These are phyloP conservation scores for Phytophthora sp. DNA, from an alignment of 352 stramenopile species.

Conservation along the genomic window DNA sequence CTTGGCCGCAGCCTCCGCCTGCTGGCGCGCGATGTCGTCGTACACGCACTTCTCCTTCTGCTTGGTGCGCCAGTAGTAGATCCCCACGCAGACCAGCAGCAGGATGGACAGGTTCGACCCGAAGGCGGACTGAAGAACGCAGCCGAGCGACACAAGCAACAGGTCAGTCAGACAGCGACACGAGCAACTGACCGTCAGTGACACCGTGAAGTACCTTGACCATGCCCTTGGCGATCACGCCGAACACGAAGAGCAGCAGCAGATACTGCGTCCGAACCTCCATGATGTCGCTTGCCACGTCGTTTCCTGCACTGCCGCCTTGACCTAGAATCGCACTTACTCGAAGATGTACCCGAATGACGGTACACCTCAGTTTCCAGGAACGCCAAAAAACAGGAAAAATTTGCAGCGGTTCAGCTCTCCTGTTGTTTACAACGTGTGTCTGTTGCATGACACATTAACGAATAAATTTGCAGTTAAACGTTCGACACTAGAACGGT, in stretches of 20 bases:
- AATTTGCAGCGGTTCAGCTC: not conserved
- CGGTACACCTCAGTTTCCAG: no score
- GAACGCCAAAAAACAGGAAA: not conserved
- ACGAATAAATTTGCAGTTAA: no score
- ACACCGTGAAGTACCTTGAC: conserved; percentile 67
- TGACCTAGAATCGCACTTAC: conserved; percentile 2
- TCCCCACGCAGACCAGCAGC: conserved; percentile 61
- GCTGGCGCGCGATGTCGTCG: conserved; percentile 68
- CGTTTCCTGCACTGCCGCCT: conserved; percentile 17
- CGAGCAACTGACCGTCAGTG: no score
- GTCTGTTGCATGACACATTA: no score
- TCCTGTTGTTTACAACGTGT: no score
- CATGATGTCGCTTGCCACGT: conserved; percentile 38
- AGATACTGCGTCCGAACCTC: conserved; percentile 68
- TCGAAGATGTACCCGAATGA: not conserved
- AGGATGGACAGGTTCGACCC: conserved; percentile 70
- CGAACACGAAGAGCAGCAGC: conserved; percentile 75
- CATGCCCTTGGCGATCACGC: conserved; percentile 63
- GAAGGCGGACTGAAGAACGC: conserved; percentile 54
- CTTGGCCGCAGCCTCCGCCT: conserved; percentile 68
- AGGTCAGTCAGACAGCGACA: not conserved
- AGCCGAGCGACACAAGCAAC: not conserved
- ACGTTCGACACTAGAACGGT: no score
- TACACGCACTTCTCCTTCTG: conserved; percentile 64
- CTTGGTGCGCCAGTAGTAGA: conserved; percentile 74